Evolutionary conservation across 768 basidiomycete species (phyloP), one percentile per base, ranked within the genome.

Genomic region (Boletus subcaerulescens): DNA sequence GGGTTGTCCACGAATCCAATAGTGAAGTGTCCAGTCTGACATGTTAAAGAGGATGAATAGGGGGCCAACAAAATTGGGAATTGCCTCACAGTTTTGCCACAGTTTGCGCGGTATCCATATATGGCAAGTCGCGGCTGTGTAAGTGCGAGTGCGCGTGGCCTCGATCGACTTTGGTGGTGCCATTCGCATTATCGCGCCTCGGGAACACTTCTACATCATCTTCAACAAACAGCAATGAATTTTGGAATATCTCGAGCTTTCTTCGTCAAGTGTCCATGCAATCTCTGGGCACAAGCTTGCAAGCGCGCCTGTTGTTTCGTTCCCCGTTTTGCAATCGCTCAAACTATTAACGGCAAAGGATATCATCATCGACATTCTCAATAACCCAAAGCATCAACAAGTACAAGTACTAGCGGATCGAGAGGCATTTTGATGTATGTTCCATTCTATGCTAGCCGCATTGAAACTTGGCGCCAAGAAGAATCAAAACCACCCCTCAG

Each of bases 191-290:
- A 24, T 24, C 22, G 22, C 22, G 22, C 22, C 3, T 24, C 3
- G 22, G 22, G 3, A 24, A 24, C 22, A 24, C 22, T 24, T 24
- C 22, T 24, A 24, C 3, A 24, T 24, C 22, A 24, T 24, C 22
- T 84, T 44, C 72, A 73, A 45, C 77, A 75, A 39, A 76, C 79
- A 4, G 81, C 83, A 0, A 76, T 71, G 11, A 75, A 75, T 42
- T 74, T 74, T 89, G 15, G 85, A 87, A 61, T 87, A 82, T 61
- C 77, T 89, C 46, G 87, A 90, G 66, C 78, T 90, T 22, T 81
- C 77, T 17, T 82, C 84, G 29, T 81, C 77, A 40, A 77, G 78
- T 11, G 67, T 77, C 17, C 76, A 77, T 52, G 71, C 77, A 29
- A 68, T 72, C 48, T 73, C 74, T 14, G 71, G 59, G 13, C 62